Conservation (phyloP, 2,329 filamentous ascomycete genomes). For the Talaromyces islandicus region DNA sequence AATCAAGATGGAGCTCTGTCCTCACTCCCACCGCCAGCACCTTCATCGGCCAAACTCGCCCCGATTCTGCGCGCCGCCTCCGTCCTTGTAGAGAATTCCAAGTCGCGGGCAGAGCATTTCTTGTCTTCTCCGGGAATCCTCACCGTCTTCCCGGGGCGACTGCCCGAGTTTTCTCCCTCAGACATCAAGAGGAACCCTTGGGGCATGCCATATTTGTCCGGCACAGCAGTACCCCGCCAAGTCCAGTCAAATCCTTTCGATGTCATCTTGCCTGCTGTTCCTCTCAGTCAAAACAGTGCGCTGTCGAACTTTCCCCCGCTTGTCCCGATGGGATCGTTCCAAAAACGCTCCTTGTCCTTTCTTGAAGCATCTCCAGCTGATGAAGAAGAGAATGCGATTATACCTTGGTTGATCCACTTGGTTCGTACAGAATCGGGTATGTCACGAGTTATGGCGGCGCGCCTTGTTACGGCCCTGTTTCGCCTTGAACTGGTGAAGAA, state of each 20-base stretch:
- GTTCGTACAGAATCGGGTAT: constrained; percentile 53
- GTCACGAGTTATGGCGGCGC: constrained; percentile 62
- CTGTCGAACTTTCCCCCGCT: constrained; percentile 50
- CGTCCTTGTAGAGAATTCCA: constrained; percentile 71
- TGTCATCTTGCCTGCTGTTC: constrained; percentile 53
- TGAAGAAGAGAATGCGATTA: constrained; percentile 62
- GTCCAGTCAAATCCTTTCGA: constrained; percentile 55
- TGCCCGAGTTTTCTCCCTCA: constrained; percentile 46
- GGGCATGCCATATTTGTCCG: constrained; percentile 49
- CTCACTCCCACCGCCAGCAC: constrained; percentile 57
- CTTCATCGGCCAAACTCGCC: constrained; percentile 54
- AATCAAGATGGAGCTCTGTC: constrained; percentile 51
- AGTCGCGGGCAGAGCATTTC: constrained; percentile 67
- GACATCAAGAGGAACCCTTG: constrained; percentile 48
- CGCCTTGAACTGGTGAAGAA: constrained; percentile 61
- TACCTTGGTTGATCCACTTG: constrained; percentile 67
- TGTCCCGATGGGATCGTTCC: constrained; percentile 34
- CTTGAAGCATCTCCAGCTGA: constrained; percentile 42
- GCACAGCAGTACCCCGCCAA: constrained; percentile 43
- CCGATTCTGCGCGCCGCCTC: constrained; percentile 72
- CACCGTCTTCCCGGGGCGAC: constrained; percentile 58
- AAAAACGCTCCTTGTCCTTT: constrained; percentile 28
- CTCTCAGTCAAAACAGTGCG: constrained; percentile 26
- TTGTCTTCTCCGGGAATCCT: constrained; percentile 63
- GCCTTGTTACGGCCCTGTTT: constrained; percentile 63